Evolutionary conservation across 768 basidiomycete genomes (phyloP), one percentile per base, ranked within the genome.

Genomic region (Leccinum sublutescens): DNA sequence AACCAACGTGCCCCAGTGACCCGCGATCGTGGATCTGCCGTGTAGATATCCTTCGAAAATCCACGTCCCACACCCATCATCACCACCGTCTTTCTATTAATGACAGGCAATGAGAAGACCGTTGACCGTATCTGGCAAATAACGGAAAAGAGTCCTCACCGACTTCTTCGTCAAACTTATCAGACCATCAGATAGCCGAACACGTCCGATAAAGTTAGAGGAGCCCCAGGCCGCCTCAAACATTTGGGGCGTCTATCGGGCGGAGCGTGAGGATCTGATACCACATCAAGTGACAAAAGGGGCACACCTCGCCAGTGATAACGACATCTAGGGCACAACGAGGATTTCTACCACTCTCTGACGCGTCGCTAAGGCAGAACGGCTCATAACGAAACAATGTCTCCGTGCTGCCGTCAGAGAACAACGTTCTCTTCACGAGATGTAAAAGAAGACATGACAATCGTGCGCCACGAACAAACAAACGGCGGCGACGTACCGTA

Each of bases 211-310:
- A 66, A 86, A 84, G 58, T 70, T 79, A 70, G 82, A 89, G 11
- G 83, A 82, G 5, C 84, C 86, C 87, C 89, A 91, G 8, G 85
- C 85, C 40, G 76, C 74, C 59, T 84, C 84, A 56, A 84, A 82
- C 50, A 78, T 77, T 50, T 65, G 71, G 49, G 79, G 74, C 2
- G 86, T 87, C 86, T 87, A 59, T 27, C 51, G 48, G 50, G 31
- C 17, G 19, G 43, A 59, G 31, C 67, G 73, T 73, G 64, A 74
- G 67, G 45, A 61, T 31, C 40, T 48, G 5, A 60, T 62, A 7
- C 58, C 57, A 33, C 66, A 62, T 62, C 57, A 60, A 64, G 12
- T 34, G 62, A 63, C 59, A 52, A 68, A 65, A 57, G 58, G 59
- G 47, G 49, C 64, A 50, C 34, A 75, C 74, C 59, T 76, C 74